A percentile compares a stretch with the other conserved stretches of the same genome.
These are phyloP conservation scores for Trichoderma koningiopsis DNA, from an alignment of 2,329 filamentous ascomycete species.

Conservation along the genomic window DNA sequence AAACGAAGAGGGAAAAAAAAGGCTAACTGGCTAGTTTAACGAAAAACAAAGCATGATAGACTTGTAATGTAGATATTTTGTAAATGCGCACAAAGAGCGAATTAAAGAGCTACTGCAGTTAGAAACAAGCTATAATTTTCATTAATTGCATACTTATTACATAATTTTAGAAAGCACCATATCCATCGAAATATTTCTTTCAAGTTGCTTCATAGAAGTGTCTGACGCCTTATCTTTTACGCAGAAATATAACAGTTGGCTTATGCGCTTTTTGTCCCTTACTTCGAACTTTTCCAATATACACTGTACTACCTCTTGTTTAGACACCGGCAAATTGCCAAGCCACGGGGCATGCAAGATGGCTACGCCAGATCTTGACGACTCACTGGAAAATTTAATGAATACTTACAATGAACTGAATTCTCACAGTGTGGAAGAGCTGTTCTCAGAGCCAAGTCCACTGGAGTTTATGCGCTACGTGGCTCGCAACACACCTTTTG, in stretches of 20 bases:
- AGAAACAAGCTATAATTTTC: background rate
- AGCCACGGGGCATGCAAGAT: background rate
- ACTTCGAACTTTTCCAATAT: background rate
- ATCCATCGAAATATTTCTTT: background rate
- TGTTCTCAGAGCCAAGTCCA: slow-evolving; percentile 67
- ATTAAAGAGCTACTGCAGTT: background rate
- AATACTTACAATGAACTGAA: slow-evolving; percentile 76
- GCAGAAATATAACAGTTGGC: background rate
- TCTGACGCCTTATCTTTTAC: background rate
- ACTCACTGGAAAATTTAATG: slow-evolving; percentile 55
- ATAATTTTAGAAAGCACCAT: background rate
- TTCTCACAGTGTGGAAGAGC: slow-evolving; percentile 58
- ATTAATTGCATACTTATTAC: slow-evolving; percentile 12
- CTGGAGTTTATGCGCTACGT: slow-evolving; percentile 82
- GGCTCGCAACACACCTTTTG: slow-evolving; percentile 72
- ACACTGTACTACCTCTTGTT: background rate
- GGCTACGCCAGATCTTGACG: background rate
- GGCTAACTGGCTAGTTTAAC: slow-evolving; percentile 11
- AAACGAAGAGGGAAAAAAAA: background rate
- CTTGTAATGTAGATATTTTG: background rate
- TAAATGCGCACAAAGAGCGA: background rate
- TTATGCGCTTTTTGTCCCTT: background rate
- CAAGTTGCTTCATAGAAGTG: background rate
- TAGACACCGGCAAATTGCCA: background rate
- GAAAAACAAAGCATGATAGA: background rate